Conservation (phyloP, 2,329 filamentous ascomycete genomes). For the Acrodontium crateriforme region DNA sequence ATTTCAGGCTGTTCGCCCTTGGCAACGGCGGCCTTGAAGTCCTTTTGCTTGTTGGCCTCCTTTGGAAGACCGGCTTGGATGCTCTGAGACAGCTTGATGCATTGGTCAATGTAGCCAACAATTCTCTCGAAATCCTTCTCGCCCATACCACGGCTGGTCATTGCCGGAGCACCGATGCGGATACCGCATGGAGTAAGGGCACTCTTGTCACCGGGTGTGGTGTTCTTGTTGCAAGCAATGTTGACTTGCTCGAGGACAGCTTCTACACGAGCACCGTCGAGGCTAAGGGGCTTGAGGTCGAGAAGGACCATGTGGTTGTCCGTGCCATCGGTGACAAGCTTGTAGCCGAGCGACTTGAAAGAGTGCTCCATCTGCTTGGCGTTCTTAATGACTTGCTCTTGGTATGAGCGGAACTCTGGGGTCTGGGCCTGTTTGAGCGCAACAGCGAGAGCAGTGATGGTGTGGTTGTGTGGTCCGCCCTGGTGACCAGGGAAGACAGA, state of each 20-base stretch:
- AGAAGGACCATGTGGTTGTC: conserved; percentile 96
- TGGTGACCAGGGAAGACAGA: conserved; percentile 99
- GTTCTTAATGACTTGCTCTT: conserved; percentile 82
- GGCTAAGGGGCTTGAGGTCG: conserved; percentile 65
- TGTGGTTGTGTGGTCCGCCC: conserved; percentile 98
- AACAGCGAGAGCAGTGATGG: conserved; percentile 90
- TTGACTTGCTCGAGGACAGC: conserved; percentile 94
- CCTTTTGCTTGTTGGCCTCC: conserved; percentile 98
- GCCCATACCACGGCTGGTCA: conserved; percentile 91
- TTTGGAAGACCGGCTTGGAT: conserved; percentile 77
- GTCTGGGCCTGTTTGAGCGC: conserved; percentile 87
- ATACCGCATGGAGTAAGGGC: conserved; percentile 89
- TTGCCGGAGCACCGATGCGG: conserved; percentile 91
- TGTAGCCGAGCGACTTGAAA: conserved; percentile 75
- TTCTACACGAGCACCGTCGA: conserved; percentile 93
- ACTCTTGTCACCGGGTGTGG: conserved; percentile 92
- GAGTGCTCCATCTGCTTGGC: conserved; percentile 75
- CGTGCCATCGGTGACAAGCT: conserved; percentile 86
- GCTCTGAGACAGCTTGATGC: conserved; percentile 81
- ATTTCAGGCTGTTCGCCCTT: conserved; percentile 58
- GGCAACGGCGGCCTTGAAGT: conserved; percentile 91
- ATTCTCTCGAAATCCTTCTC: conserved; percentile 86
- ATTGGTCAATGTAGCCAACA: conserved; percentile 73
- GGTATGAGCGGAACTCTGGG: conserved; percentile 86
- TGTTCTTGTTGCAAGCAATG: conserved; percentile 99